Evolutionary conservation across 805 yeast genomes (phyloP).

Genomic region (Myxozyma melibiosi): DNA sequence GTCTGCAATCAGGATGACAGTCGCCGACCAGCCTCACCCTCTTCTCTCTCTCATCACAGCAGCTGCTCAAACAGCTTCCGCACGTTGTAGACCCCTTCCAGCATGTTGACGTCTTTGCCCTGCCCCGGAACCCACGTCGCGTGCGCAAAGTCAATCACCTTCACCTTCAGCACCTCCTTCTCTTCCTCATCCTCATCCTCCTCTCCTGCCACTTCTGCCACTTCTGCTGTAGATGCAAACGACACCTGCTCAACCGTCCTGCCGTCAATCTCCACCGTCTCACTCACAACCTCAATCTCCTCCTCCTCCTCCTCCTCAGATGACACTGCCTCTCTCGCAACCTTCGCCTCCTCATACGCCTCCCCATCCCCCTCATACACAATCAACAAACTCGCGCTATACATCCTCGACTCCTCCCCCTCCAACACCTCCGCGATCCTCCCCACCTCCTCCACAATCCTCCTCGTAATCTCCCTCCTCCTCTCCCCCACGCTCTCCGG

Average conservation of each 20-base stretch:
- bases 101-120: conserved; percentile 71
- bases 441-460: conserved; percentile 62
- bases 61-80: conserved; percentile 5
- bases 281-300: conserved; percentile 24
- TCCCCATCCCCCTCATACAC: conserved; percentile 67
- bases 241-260: conserved; percentile 15
- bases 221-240: neutral
- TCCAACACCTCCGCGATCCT: conserved; percentile 65
- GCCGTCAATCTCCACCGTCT: conserved; percentile 24
- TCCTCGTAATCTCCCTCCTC: conserved; percentile 46
- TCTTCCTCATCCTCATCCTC: conserved; percentile 35
- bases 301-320: conserved; percentile 29
- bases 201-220: conserved; percentile 9
- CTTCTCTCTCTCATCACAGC: neutral
- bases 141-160: conserved; percentile 90
- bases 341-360: conserved; percentile 50
- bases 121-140: conserved; percentile 61
- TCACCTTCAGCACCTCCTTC: conserved; percentile 56
- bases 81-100: conserved; percentile 56
- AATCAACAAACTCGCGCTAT: conserved; percentile 73
- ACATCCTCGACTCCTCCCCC: conserved; percentile 62
- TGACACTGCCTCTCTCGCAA: neutral
- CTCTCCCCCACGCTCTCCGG: conserved; percentile 42
- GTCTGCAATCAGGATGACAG: neutral
- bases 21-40: neutral